phyloP scores from a whole-genome alignment of 1,284 basidiomycete species.

The Apiotrichum laibachii region DNA sequence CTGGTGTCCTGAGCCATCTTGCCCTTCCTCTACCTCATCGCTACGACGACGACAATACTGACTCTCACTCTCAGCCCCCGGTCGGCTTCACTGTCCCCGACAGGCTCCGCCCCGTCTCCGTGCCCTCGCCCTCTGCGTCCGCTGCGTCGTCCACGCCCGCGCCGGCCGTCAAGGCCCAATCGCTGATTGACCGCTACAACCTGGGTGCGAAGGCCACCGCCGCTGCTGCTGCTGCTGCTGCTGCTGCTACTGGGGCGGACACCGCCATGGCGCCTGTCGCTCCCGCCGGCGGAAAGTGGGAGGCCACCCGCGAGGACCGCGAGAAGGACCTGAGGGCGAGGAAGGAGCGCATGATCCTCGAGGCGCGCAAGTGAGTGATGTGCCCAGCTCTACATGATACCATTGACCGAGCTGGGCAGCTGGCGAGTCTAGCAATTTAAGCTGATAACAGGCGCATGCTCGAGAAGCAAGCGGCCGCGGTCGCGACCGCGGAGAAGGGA shows the following conservation, averaged over 20 bases:
- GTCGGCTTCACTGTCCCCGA: slow-evolving; percentile 17
- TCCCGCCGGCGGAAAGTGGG: slow-evolving; percentile 34
- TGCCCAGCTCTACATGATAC: not conserved
- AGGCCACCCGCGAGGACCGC: slow-evolving; percentile 42
- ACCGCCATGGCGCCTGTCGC: slow-evolving; percentile 7
- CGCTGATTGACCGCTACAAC: slow-evolving; percentile 42
- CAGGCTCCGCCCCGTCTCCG: slow-evolving; percentile 12
- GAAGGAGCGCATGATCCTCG: slow-evolving; percentile 48
- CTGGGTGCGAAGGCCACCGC: slow-evolving; percentile 29
- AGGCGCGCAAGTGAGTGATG: slow-evolving; percentile 42
- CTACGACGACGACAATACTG: too few relatives aligned
- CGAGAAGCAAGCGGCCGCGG: slow-evolving; percentile 43
- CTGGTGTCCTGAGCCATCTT: too few relatives aligned
- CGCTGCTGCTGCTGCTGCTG: slow-evolving; percentile 7
- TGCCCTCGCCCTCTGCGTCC: not conserved
- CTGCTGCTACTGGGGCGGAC: not conserved
- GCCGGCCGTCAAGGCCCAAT: slow-evolving; percentile 15
- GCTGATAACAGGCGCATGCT: slow-evolving; percentile 34
- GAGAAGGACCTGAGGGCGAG: slow-evolving; percentile 42
- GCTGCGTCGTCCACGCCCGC: slow-evolving; percentile 9
- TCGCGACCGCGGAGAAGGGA: slow-evolving; percentile 12
- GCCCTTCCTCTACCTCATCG: not conserved
- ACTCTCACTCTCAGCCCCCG: slow-evolving; percentile 10
- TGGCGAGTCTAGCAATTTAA: too few relatives aligned
- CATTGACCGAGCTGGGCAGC: too few relatives aligned